A percentile compares a stretch with the other conserved stretches of the same genome.
Evolutionary conservation across 176 grass and related monocot genomes (phyloP).

Genomic region (Cenchrus fungigraminus): DNA sequence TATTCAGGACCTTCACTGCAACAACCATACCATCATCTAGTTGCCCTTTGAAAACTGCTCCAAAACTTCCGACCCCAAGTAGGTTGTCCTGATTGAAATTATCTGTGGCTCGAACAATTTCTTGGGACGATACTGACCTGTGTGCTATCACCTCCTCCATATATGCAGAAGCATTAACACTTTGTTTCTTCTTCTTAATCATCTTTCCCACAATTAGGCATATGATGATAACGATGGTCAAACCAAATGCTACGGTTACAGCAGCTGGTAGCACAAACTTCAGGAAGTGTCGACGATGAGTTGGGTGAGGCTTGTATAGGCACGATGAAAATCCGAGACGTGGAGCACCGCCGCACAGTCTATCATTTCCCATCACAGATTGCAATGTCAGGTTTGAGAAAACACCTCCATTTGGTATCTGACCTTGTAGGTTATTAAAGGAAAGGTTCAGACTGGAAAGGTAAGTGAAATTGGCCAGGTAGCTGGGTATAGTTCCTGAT

Average conservation of each 20-base stretch:
- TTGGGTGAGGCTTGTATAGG: no score
- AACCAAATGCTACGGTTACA: neutral
- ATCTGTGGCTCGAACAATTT: neutral
- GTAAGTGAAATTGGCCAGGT: neutral
- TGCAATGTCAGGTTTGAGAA: neutral
- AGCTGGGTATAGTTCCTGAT: neutral
- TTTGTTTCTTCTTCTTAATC: neutral
- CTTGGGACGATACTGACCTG: neutral
- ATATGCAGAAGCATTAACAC: no score
- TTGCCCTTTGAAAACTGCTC: conserved; percentile 2
- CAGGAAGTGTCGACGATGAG: no score
- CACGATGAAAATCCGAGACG: neutral
- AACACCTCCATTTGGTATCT: neutral
- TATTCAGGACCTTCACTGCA: neutral
- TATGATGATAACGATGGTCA: neutral
- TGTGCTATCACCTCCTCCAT: neutral
- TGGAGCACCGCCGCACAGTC: neutral
- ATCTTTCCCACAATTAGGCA: neutral
- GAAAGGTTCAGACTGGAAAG: neutral
- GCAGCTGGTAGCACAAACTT: no score
- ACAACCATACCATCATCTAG: neutral
- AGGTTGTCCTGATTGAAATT: neutral
- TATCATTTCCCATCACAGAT: neutral
- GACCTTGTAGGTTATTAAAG: neutral
- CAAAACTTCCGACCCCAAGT: neutral